Base-by-base conservation (phyloP, 257 asterid species). In the Solanum sejunctum region DNA sequence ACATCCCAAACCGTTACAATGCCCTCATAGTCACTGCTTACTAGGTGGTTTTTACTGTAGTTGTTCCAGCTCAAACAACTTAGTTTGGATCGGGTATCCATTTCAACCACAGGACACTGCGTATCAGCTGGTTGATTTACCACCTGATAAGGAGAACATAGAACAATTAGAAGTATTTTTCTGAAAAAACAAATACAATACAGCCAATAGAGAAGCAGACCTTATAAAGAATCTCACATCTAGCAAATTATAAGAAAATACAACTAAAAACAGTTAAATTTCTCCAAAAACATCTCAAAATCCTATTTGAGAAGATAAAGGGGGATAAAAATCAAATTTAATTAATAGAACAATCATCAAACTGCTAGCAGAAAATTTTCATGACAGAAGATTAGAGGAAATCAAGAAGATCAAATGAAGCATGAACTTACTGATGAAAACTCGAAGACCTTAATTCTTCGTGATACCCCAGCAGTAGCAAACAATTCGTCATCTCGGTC, bases 1-100 rank as follows among this genome's bases (percentile, higher is more conserved):
- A 93, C 97, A 90, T 95, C 96, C 98, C 98, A 95, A 80, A 95
- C 96, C 72, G 98, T 95, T 73, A 93, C 95, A 84, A 94, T 92
- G 87, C 98, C 98, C 86, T 94, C 98, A 86, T 95, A 93, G 88
- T 95, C 98, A 55, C 98, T 94, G 85, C 98, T 95, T n/a, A 95
- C 98, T 85, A 95, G 88, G 82, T 93, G 91, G 87, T 88, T 92
- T 86, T 93, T 95, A 43, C 90, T 81, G 83, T 89, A 94, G 89
- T 92, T 94, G 86, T 95, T 95, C 98, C 98, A 95, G 87, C 98
- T 95, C 90, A 94, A 90, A 86, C 98, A 95, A 86, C 98, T 95
- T 70, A 95, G 93, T 84, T 95, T 95, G 84, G 98, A 92, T 80
- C 97, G 83, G 18, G 97, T 93, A 23, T 96, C 51, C 95, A 95